Base-by-base conservation (phyloP, 805 yeast genomes). In the Nakazawaea populi region DNA sequence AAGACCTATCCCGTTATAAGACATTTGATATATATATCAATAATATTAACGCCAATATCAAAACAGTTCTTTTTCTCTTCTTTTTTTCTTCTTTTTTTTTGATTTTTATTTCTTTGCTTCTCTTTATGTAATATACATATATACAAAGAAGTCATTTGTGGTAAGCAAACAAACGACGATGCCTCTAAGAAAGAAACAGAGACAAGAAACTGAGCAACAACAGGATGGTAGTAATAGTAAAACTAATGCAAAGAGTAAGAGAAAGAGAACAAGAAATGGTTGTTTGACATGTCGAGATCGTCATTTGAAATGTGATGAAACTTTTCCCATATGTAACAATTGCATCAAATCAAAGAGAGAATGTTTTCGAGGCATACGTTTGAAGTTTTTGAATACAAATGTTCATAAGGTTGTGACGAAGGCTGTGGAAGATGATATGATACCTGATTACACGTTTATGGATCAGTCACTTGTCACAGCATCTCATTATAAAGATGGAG, bases 301-400 rank as follows among this genome's bases (percentile, higher is more conserved):
- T 42, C 83, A 83, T 62, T 79, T 82, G 70, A 83, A 82, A 59
- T 83, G 88, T 64, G 87, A 83, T 59, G 85, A 80, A 60, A 76
- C 72, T 40, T 75, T 75, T 49, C 88, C 88, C 1, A 76, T 76
- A 35, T 83, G 88, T 62, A 70, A 74, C 39, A 79, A 81, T 58
- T 71, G 86, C 61, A 67, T 75, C 46, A 77, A 75, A 48, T 72
- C 80, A 8, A 70, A 73, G 32, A 65, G 79, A 39, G 66, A 65
- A 44, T 78, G 83, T 55, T 70, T 71, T 56, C 62, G 77, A 51
- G 81, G 81, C 1, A 61, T 69, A 10, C 66, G 77, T 48, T 62
- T 74, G 42, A 76, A 74, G 56, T 75, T 76, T 58, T 67, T 74
- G 37, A 46, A 51, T 41, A 49, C 50, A 6, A 46, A 27, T 18